phyloP scores from a whole-genome alignment of 108 stramenopile species.

The Thalassiosira profunda region DNA sequence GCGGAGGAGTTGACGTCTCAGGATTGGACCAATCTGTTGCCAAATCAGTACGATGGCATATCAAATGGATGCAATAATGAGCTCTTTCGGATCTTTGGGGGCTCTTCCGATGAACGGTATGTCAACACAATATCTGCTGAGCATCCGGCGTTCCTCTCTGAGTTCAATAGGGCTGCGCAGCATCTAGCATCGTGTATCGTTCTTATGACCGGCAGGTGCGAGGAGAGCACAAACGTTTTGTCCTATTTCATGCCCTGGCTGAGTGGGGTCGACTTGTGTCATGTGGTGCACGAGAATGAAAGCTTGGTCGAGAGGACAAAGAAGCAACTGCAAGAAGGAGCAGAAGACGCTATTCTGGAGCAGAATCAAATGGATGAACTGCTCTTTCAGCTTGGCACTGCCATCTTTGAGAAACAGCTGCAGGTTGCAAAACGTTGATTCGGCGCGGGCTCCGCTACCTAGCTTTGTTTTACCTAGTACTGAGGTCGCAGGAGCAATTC shows the following conservation, averaged over 20 bases:
- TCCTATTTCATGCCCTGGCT: slow-evolving; percentile 23
- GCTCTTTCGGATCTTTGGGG: slow-evolving; percentile 7
- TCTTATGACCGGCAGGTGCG: slow-evolving; percentile 7
- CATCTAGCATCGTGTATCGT: slow-evolving; percentile 16
- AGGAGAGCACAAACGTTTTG: slow-evolving; percentile 18
- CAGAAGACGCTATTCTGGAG: slow-evolving; percentile 8
- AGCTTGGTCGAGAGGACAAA: not conserved
- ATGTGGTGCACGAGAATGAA: not conserved
- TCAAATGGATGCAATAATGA: slow-evolving; percentile 33
- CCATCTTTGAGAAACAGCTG: slow-evolving; percentile 25
- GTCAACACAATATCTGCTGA: slow-evolving; percentile 9
- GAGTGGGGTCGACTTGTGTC: slow-evolving; percentile 14
- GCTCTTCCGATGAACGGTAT: not conserved
- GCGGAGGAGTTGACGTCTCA: slow-evolving; percentile 7
- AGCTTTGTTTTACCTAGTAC: too few species aligned
- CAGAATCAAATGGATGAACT: slow-evolving; percentile 26
- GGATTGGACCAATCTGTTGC: slow-evolving; percentile 19
- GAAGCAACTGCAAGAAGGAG: not conserved
- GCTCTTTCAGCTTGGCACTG: slow-evolving; percentile 21
- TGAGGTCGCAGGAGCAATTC: too few species aligned
- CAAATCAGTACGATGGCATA: slow-evolving; percentile 4
- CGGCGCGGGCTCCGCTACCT: too few species aligned
- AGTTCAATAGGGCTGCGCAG: slow-evolving; percentile 5
- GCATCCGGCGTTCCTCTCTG: slow-evolving; percentile 8
- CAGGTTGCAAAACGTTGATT: too few species aligned